Conservation (phyloP, 78 protist genomes). For the Dictyostelium capitatum region DNA sequence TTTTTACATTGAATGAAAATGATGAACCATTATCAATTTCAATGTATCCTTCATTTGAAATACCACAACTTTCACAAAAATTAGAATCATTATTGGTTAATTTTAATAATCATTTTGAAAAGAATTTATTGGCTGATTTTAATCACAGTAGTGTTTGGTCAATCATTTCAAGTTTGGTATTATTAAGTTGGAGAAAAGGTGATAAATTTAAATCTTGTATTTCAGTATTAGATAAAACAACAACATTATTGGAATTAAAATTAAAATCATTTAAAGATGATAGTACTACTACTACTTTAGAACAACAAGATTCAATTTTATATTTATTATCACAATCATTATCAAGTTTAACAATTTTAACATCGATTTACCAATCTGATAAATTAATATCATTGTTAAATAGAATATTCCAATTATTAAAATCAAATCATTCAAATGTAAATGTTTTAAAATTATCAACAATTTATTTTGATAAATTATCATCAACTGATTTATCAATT, state of each 20-base stretch:
- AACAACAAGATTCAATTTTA: neutral
- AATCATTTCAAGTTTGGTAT: neutral
- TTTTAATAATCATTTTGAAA: slow-evolving; percentile 8
- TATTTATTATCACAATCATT: slow-evolving; percentile 28
- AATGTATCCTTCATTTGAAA: neutral
- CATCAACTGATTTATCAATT: neutral
- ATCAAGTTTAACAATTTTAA: neutral
- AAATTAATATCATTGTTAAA: neutral
- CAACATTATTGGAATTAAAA: neutral
- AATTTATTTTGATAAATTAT: slow-evolving; percentile 36
- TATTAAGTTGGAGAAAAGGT: too few species aligned
- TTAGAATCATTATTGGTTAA: neutral
- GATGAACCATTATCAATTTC: neutral
- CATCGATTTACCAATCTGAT: neutral
- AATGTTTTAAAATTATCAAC: slow-evolving; percentile 22
- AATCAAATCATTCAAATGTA: neutral
- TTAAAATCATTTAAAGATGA: too few species aligned
- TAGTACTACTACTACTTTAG: neutral
- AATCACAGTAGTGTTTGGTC: neutral
- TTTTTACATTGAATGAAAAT: slow-evolving; percentile 27
- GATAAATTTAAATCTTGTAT: too few species aligned
- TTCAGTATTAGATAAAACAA: neutral
- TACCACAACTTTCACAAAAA: slow-evolving; percentile 10
- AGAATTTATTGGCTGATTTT: neutral
- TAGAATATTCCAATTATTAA: neutral